Conservation (phyloP, 2,329 filamentous ascomycete species). For the Tricladium varicosporioides region DNA sequence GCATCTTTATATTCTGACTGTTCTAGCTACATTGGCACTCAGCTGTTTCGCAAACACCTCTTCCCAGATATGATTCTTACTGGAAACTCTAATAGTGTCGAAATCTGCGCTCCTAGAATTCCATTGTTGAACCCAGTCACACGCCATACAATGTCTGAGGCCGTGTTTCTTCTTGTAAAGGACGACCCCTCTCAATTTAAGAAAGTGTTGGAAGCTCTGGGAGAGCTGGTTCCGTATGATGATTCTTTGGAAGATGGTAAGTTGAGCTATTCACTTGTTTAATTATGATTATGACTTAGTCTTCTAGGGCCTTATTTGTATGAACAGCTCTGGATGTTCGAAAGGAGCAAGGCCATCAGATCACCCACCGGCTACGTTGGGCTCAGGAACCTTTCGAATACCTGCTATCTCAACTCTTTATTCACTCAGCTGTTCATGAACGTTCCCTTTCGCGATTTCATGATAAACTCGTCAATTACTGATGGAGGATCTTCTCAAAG, state of each 20-base stretch:
- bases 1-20: conserved; percentile 10
- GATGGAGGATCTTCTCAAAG: conserved; percentile 57
- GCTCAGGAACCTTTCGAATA: conserved; percentile 88
- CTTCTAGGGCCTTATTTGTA: conserved; percentile 53
- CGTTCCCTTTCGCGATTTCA: conserved; percentile 78
- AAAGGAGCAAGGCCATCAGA: conserved; percentile 66
- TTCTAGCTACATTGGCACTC: conserved; percentile 42
- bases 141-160: conserved; percentile 57
- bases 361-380: conserved; percentile 82
- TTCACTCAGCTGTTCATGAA: conserved; percentile 98
- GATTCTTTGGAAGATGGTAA: conserved; percentile 39
- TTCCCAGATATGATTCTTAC: conserved; percentile 54
- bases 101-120: conserved; percentile 36
- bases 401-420: conserved; percentile 95
- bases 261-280: neutral
- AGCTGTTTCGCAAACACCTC: conserved; percentile 62
- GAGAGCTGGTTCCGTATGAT: conserved; percentile 50
- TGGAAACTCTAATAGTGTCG: conserved; percentile 26
- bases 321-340: conserved; percentile 60
- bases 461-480: conserved; percentile 60
- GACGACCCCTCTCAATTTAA: conserved; percentile 48
- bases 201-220: conserved; percentile 50
- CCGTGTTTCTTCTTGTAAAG: conserved; percentile 56
- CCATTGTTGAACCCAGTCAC: conserved; percentile 54
- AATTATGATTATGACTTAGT: conserved; percentile 24